Evolutionary conservation across 169 alveolate genomes (phyloP), one percentile per base, ranked within the genome.

Genomic region (Plasmodium berghei): DNA sequence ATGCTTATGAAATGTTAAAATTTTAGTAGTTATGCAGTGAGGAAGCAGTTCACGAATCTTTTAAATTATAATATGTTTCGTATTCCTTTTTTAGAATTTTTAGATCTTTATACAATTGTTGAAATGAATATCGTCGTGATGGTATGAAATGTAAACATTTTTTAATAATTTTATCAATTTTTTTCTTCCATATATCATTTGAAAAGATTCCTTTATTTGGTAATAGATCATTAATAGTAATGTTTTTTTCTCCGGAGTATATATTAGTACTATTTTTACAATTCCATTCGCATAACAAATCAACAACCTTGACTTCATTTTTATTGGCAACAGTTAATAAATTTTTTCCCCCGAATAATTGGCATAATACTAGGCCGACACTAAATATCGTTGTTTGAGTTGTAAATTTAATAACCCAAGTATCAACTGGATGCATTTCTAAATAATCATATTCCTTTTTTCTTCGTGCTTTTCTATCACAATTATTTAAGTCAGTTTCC

Each of bases 251-350:
- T 22, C 86, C 89, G 20, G 87, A 71, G 14, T 89, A 72, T 18
- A 92, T 55, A 54, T 92, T 92, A 5, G 75, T 56, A 49, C 72
- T 71, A 24, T 71, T 83, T 28, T 87, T 73, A 48, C 89, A 92
- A 48, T 93, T 93, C 95, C 95, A 92, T 70, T 92, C 95, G 61
- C 95, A 92, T 8, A 92, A 69, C n/a, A 83, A 71, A 70, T 92
- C 95, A 40, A 92, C 90, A 26, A 89, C 95, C 34, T 73, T 71
- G 5, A 92, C 93, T 73, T 92, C 95, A 59, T 92, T 85, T 46
- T 74, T 90, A 26, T 71, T 77, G 34, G 85, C 94, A 1, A 92
- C 89, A 40, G 86, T 86, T 40, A 92, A 34, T 45, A 92, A 77
- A 73, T 73, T 89, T 9, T 92, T 92, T 18, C 95, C 95, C 9